Conservation (phyloP, 2,329 filamentous ascomycete species). For the Pezicula rhizophila region DNA sequence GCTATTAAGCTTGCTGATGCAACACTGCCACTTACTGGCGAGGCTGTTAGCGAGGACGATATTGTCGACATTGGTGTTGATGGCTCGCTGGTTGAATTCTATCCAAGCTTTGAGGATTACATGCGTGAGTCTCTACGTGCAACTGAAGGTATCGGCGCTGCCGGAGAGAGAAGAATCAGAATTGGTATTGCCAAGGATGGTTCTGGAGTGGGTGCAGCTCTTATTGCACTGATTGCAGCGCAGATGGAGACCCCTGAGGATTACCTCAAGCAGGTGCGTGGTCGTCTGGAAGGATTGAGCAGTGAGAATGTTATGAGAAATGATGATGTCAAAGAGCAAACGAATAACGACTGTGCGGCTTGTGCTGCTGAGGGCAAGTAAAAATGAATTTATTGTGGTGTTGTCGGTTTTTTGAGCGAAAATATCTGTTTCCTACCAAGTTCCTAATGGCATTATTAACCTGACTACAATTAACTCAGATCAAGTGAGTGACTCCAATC, state of each 20-base stretch:
- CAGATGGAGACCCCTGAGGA: slow-evolving; percentile 39
- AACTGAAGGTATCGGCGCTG: slow-evolving; percentile 69
- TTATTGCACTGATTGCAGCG: slow-evolving; percentile 88
- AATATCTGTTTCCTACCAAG: neutral
- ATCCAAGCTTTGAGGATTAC: slow-evolving; percentile 85
- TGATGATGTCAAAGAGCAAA: neutral
- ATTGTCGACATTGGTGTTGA: slow-evolving; percentile 89
- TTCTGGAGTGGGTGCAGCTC: slow-evolving; percentile 86
- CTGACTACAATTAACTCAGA: no score
- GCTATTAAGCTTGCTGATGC: slow-evolving; percentile 21
- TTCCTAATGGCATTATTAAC: no score
- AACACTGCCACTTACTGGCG: slow-evolving; percentile 8
- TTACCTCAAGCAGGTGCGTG: neutral
- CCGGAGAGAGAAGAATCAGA: slow-evolving; percentile 77
- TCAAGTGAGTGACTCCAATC: no score
- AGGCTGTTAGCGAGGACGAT: slow-evolving; percentile 43
- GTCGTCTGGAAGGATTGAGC: neutral
- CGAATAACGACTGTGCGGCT: neutral
- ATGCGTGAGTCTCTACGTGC: slow-evolving; percentile 75
- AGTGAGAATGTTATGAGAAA: neutral
- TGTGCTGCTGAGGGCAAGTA: neutral
- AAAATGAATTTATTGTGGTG: neutral
- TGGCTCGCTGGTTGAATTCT: slow-evolving; percentile 90
- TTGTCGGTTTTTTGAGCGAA: neutral
- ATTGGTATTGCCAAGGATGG: slow-evolving; percentile 98